These are phyloP conservation scores for Paramyrothecium sp. DNA, from an alignment of 2,329 filamentous ascomycete species.

Conservation along the genomic window DNA sequence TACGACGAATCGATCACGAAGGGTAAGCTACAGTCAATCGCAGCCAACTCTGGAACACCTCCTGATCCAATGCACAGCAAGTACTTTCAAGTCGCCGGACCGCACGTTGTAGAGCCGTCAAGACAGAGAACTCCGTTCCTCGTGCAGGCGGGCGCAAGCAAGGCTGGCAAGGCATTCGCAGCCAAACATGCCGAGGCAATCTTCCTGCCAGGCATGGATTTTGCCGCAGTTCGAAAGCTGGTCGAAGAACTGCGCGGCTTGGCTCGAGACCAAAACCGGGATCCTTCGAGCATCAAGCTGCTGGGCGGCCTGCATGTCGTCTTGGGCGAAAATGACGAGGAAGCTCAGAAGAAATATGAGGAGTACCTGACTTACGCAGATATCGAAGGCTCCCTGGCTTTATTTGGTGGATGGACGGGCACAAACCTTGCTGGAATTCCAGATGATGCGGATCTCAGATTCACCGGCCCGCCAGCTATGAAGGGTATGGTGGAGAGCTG, in stretches of 20 bases:
- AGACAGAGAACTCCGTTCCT: constrained; percentile 45
- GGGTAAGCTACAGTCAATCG: constrained; percentile 2
- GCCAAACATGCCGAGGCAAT: constrained; percentile 28
- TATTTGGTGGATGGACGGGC: constrained; percentile 46
- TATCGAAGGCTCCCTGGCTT: constrained; percentile 37
- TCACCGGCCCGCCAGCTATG: constrained; percentile 37
- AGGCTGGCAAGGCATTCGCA: constrained; percentile 42
- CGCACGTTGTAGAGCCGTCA: constrained; percentile 42
- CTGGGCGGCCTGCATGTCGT: constrained; percentile 41
- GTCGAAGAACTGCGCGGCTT: constrained; percentile 39
- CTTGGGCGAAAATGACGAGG: constrained; percentile 41
- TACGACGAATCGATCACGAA: constrained; percentile 34
- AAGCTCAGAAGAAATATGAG: constrained; percentile 38
- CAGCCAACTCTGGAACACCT: not conserved
- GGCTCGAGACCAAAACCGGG: constrained; percentile 33
- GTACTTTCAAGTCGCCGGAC: constrained; percentile 30
- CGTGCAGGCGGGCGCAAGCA: constrained; percentile 44
- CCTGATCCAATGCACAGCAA: constrained; percentile 5
- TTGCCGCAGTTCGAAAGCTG: constrained; percentile 35
- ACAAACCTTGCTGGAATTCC: constrained; percentile 38
- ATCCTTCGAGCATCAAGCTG: constrained; percentile 38
- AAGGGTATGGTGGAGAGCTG: constrained; percentile 19
- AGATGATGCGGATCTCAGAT: constrained; percentile 43
- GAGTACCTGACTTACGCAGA: constrained; percentile 40
- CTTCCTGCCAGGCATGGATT: constrained; percentile 42